These are phyloP conservation scores for Sophora flavescens DNA, from an alignment of 306 rosid species.

Conservation along the genomic window DNA sequence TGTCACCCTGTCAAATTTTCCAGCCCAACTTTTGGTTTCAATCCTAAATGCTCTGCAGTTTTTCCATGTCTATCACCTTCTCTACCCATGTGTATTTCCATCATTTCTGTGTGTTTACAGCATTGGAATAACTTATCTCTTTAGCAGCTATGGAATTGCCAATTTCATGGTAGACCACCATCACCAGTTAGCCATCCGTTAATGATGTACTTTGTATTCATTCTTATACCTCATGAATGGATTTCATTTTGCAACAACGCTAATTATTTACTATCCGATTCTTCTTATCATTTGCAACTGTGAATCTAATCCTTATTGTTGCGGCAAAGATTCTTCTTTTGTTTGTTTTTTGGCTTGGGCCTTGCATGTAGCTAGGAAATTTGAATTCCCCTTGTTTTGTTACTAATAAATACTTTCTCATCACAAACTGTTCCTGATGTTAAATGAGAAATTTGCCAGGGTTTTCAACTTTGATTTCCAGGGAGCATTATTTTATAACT, in stretches of 20 bases:
- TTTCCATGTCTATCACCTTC: neutral
- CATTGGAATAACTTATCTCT: slow-evolving; percentile 4
- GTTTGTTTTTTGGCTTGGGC: neutral
- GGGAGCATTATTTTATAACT: neutral
- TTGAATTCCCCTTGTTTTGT: neutral
- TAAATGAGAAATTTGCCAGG: neutral
- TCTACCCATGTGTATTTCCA: neutral
- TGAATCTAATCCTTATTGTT: neutral
- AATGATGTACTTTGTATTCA: slow-evolving; percentile 16
- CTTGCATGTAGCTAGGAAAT: neutral
- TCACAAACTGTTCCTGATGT: neutral
- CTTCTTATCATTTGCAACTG: neutral
- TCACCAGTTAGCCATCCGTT: neutral
- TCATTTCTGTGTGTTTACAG: slow-evolving; percentile 22
- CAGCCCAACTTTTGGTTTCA: neutral
- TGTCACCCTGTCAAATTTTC: neutral
- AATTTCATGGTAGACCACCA: neutral
- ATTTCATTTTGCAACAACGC: neutral
- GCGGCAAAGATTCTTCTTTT: neutral
- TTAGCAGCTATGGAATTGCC: neutral
- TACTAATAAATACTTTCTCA: neutral
- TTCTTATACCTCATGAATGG: slow-evolving; percentile 8
- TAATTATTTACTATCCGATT: neutral
- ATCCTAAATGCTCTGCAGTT: neutral
- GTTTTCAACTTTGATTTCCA: neutral